A percentile compares a stretch with the other conserved stretches of the same genome.
Evolutionary conservation across 2,329 filamentous ascomycete genomes (phyloP).

Genomic region (Exophiala oligosperma): DNA sequence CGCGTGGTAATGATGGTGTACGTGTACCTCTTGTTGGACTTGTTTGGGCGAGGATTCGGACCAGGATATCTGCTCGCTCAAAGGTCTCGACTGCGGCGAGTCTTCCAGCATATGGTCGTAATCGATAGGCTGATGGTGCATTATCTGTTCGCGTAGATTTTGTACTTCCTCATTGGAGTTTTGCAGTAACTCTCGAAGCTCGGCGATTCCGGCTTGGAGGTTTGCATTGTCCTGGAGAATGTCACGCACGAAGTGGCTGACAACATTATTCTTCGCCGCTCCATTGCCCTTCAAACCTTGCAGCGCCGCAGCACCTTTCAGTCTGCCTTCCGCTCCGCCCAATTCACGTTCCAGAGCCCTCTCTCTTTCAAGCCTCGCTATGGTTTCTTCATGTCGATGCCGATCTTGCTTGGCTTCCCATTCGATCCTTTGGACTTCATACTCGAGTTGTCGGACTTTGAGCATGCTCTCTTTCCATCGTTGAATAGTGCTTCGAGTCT

Average conservation of each 20-base stretch:
- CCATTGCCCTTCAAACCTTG: slow-evolving; percentile 35
- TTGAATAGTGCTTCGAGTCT: slow-evolving; percentile 75
- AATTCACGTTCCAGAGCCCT: slow-evolving; percentile 80
- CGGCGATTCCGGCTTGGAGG: slow-evolving; percentile 85
- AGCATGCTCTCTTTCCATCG: slow-evolving; percentile 85
- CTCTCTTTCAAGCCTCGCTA: slow-evolving; percentile 80
- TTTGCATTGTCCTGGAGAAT: slow-evolving; percentile 94
- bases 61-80: slow-evolving; percentile 70
- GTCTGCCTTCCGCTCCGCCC: slow-evolving; percentile 72
- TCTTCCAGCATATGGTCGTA: slow-evolving; percentile 19
- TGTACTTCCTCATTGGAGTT: slow-evolving; percentile 95
- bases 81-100: slow-evolving; percentile 32
- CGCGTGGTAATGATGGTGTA: slow-evolving; percentile 92
- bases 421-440: slow-evolving; percentile 87
- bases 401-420: slow-evolving; percentile 76
- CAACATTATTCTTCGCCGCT: slow-evolving; percentile 66
- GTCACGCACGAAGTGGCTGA: slow-evolving; percentile 96
- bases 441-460: slow-evolving; percentile 74
- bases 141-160: slow-evolving; percentile 75
- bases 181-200: slow-evolving; percentile 85
- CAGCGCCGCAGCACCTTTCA: slow-evolving; percentile 74
- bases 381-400: slow-evolving; percentile 76
- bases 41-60: slow-evolving; percentile 43
- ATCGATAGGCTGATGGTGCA: slow-evolving; percentile 70
- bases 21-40: slow-evolving; percentile 75